phyloP scores from a whole-genome alignment of 1,139 yeast species.

The Blastobotrys ciferrii region DNA sequence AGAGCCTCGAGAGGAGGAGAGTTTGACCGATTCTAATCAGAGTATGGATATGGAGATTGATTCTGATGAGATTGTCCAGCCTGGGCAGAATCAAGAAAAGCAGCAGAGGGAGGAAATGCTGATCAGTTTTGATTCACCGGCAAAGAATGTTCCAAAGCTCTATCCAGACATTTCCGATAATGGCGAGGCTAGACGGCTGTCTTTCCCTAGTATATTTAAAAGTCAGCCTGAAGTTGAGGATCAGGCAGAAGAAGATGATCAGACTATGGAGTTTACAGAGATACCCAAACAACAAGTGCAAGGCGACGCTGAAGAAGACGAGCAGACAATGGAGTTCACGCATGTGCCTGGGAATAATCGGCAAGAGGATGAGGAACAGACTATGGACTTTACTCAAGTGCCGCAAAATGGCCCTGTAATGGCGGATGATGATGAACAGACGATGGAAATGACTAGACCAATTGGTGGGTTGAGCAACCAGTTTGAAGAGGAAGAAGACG shows the following conservation, averaged over 20 bases:
- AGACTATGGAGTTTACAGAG: constrained; percentile 5
- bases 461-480: constrained; percentile 10
- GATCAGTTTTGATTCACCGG: constrained; percentile 23
- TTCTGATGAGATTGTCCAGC: background rate
- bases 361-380: constrained; percentile 5
- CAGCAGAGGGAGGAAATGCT: constrained; percentile 18
- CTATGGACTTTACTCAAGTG: constrained; percentile 2
- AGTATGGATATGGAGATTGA: constrained; percentile 11
- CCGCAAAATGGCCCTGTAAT: too few relatives aligned
- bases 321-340: background rate
- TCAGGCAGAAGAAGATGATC: background rate
- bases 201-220: constrained; percentile 16
- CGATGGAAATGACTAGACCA: constrained; percentile 26
- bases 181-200: constrained; percentile 5
- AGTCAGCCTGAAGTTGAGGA: background rate
- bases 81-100: background rate
- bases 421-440: constrained; percentile 18
- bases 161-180: background rate
- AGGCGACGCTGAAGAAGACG: constrained; percentile 8
- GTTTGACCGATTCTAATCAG: background rate
- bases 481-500: background rate
- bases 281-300: constrained; percentile 5
- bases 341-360: background rate
- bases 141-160: constrained; percentile 7
- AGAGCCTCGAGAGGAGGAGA: background rate